Percentiles rank a stretch among this genome's conserved stretches.
These are phyloP conservation scores for Pleurotus platypus DNA, from an alignment of 768 basidiomycete species.

Conservation along the genomic window DNA sequence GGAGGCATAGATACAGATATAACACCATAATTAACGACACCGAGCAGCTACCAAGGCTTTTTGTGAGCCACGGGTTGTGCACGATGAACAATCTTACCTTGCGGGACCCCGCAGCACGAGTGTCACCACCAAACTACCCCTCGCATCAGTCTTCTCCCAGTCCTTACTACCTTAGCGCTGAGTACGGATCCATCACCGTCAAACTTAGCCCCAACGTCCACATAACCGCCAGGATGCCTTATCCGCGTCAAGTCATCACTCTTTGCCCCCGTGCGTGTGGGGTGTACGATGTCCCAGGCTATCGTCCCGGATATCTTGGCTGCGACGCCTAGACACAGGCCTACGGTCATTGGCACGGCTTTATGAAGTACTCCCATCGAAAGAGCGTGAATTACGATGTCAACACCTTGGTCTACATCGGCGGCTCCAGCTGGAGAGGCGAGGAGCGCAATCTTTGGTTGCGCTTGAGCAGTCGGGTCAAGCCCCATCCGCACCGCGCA, in stretches of 20 bases:
- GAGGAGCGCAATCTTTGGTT: conserved; percentile 68
- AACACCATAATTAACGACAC: no score
- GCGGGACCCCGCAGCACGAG: no score
- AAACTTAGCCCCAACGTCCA: conserved; percentile 64
- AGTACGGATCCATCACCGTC: conserved; percentile 39
- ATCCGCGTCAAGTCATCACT: conserved; percentile 38
- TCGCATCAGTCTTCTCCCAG: conserved; percentile 68
- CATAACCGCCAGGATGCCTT: conserved; percentile 62
- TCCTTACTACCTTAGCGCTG: conserved; percentile 63
- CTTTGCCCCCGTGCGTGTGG: conserved; percentile 15
- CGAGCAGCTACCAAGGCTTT: no score
- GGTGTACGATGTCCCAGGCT: conserved; percentile 44
- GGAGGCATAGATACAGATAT: no score
- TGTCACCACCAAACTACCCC: conserved; percentile 62
- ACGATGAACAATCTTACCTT: no score
- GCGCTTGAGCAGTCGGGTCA: conserved; percentile 58
- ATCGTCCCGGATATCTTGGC: conserved; percentile 51
- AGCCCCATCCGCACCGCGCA: conserved; percentile 63
- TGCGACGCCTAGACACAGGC: conserved; percentile 65
- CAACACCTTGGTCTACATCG: conserved; percentile 28
- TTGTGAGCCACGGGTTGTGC: no score
- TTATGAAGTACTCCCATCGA: conserved; percentile 73
- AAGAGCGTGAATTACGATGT: conserved; percentile 55
- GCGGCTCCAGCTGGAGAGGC: conserved; percentile 24
- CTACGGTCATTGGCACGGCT: conserved; percentile 73